phyloP scores from a whole-genome alignment of 2,329 filamentous ascomycete species.

The Xylaria sp. region DNA sequence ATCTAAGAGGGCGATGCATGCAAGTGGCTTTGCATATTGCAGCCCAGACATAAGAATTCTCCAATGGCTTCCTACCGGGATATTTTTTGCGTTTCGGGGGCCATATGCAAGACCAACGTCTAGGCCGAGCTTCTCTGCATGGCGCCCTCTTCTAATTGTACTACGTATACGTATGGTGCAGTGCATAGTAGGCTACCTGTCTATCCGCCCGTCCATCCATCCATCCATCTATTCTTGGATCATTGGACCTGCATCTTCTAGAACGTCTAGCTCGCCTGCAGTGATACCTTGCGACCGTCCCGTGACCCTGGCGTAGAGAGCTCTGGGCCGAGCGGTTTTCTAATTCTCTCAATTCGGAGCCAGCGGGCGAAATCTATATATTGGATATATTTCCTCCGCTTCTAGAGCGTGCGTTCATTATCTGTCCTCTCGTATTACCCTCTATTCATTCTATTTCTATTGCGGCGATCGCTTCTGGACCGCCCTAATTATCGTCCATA shows the following conservation, averaged over 20 bases:
- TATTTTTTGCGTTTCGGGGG: slow-evolving; percentile 18
- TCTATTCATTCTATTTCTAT: slow-evolving; percentile 17
- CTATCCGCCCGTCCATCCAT: background rate
- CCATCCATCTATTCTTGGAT: background rate
- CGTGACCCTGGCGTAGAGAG: background rate
- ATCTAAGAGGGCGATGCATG: slow-evolving; percentile 18
- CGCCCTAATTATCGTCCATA: background rate
- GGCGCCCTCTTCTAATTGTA: slow-evolving; percentile 8
- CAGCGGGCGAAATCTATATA: background rate
- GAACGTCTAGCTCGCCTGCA: background rate
- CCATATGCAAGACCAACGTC: slow-evolving; percentile 32
- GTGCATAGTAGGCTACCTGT: background rate
- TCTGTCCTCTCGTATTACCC: background rate
- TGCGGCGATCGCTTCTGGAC: slow-evolving; percentile 16
- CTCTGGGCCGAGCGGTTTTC: background rate
- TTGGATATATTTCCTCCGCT: slow-evolving; percentile 1
- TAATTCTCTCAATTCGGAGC: no score
- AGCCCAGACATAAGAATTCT: slow-evolving; percentile 10
- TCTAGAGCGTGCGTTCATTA: slow-evolving; percentile 20
- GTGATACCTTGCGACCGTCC: background rate
- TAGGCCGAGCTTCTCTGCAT: slow-evolving; percentile 20
- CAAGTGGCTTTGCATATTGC: slow-evolving; percentile 33
- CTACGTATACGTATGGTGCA: background rate
- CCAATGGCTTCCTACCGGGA: slow-evolving; percentile 28
- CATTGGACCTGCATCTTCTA: slow-evolving; percentile 5